phyloP scores from a whole-genome alignment of 1,139 yeast species.

The Blastobotrys raffinosifermentans region DNA sequence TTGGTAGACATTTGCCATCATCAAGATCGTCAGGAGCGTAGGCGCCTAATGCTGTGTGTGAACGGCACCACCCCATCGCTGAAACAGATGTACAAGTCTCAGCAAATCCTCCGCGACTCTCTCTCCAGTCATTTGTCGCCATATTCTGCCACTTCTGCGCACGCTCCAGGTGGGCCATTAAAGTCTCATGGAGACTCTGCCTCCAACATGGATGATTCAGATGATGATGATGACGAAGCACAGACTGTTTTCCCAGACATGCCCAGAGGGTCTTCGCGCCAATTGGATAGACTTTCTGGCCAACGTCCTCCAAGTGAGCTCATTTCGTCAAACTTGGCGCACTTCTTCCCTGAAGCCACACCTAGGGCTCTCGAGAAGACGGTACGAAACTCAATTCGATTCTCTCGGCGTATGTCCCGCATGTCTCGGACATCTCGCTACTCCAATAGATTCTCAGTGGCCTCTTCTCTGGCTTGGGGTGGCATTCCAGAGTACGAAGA shows the following conservation, averaged over 20 bases:
- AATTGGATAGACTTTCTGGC: constrained; percentile 52
- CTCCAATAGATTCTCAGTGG: constrained; percentile 29
- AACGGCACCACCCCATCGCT: constrained; percentile 58
- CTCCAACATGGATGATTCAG: constrained; percentile 9
- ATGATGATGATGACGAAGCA: constrained; percentile 10
- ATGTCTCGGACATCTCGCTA: constrained; percentile 22
- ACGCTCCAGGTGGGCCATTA: too few relatives aligned
- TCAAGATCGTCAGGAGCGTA: constrained; percentile 62
- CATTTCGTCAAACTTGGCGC: constrained; percentile 82
- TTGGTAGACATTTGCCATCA: constrained; percentile 78
- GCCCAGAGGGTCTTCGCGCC: constrained; percentile 9
- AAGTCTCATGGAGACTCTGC: background rate
- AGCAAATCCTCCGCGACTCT: constrained; percentile 30
- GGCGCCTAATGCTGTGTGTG: constrained; percentile 66
- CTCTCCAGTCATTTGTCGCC: constrained; percentile 6
- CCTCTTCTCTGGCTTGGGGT: constrained; percentile 19
- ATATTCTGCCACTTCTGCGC: constrained; percentile 1
- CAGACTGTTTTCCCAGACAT: constrained; percentile 14
- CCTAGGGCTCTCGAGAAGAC: constrained; percentile 71
- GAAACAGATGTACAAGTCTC: constrained; percentile 63
- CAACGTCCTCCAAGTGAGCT: constrained; percentile 93
- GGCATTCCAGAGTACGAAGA: constrained; percentile 26
- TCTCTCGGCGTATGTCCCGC: constrained; percentile 57
- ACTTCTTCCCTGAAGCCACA: constrained; percentile 84
- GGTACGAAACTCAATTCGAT: constrained; percentile 74